Conservation (phyloP, 306 rosid genomes). For the Trifolium subterraneum region DNA sequence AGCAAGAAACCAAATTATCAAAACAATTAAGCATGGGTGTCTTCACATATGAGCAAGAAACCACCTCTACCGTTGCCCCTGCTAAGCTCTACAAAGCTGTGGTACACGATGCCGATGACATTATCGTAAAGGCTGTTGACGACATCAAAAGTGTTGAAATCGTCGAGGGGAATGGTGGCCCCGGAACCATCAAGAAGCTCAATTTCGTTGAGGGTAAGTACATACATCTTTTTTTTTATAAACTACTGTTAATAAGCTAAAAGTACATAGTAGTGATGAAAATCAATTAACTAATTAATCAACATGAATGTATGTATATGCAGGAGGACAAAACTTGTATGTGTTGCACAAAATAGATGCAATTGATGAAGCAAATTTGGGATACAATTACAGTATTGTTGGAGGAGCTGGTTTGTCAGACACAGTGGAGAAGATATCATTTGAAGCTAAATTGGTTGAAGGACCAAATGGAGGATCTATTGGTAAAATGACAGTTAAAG, state of each 20-base stretch:
- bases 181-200: slow-evolving; percentile 53
- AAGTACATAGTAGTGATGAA: neutral
- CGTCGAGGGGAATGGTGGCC: slow-evolving; percentile 52
- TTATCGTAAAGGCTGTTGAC: slow-evolving; percentile 47
- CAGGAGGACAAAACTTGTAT: slow-evolving; percentile 38
- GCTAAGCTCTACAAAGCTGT: slow-evolving; percentile 55
- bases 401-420: slow-evolving; percentile 40
- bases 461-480: slow-evolving; percentile 46
- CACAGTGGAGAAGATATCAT: slow-evolving; percentile 39
- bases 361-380: slow-evolving; percentile 40
- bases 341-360: slow-evolving; percentile 47
- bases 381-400: slow-evolving; percentile 47
- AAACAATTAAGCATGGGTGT: slow-evolving; percentile 60
- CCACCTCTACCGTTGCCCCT: slow-evolving; percentile 44
- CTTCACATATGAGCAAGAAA: slow-evolving; percentile 44
- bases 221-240: too few relatives aligned
- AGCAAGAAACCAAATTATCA: neutral
- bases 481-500: slow-evolving; percentile 19
- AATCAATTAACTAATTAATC: neutral
- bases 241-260: neutral
- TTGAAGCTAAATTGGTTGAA: slow-evolving; percentile 38
- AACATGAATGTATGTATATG: neutral
- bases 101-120: slow-evolving; percentile 33
- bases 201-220: slow-evolving; percentile 38
- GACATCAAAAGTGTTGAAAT: slow-evolving; percentile 37